Evolutionary conservation across 2,329 filamentous ascomycete genomes (phyloP), one percentile per base, ranked within the genome.

Genomic region (Lasiodiplodia sp.): DNA sequence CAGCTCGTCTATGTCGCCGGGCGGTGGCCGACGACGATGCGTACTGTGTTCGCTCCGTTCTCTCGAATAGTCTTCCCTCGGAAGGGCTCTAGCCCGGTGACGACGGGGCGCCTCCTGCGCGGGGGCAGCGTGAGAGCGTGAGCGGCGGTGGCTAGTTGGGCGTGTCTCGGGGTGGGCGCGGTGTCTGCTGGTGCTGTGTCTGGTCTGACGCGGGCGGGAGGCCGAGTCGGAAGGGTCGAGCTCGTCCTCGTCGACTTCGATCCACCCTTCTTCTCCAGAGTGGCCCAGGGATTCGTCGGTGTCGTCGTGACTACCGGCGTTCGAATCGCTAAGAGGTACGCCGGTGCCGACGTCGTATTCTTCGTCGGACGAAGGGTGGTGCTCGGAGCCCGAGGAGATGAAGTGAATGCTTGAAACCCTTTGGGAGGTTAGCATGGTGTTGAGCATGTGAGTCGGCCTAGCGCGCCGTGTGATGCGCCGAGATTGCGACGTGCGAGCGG

Each of bases 181-280:
- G 73, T 74, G 70, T n/a, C 74, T 70, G 21, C 70, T 71, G 70
- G 18, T 64, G 31, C 70, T 72, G 57, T 37, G 51, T 56, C 52
- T 38, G 40, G 67, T 53, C 47, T 28, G 47, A 28, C 79, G 76
- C 3, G 82, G 79, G 56, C 81, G 79, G 23, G 83, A 85, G 25
- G 83, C 83, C 31, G 83, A 85, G 73, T 85, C 83, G n/a, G 80
- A 83, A 31, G 83, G 83, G 28, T 81, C 79, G 72, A 85, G 81
- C 66, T 82, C 81, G 79, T 82, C 68, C 34, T 82, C 79, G 69
- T 82, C 78, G 56, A 72, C 76, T 55, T 76, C 74, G 68, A 78
- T 75, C 70, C 78, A 77, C 37, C 76, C 74, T 56, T 21, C 28
- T 18, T 21, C 28, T 18, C 38, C 55, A 21, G 76, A 76, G 75